These are phyloP conservation scores for Cytospora piceicola DNA, from an alignment of 2,329 filamentous ascomycete genomes.

Conservation along the genomic window DNA sequence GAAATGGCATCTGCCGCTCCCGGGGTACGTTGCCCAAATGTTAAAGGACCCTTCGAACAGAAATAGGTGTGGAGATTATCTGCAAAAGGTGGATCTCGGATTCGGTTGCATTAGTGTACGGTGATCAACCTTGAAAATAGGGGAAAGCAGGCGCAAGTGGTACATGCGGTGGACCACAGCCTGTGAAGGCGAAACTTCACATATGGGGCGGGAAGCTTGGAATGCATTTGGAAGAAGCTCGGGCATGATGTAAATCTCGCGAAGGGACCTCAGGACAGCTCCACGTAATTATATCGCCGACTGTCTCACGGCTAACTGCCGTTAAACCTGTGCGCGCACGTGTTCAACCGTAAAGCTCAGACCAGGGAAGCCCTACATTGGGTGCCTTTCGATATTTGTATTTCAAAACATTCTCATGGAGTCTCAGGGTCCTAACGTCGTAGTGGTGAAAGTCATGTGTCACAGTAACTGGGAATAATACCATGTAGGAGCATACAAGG, in stretches of 20 bases:
- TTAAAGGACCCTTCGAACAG: not conserved
- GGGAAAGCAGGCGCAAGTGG: not conserved
- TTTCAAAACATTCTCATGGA: not conserved
- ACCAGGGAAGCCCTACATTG: not conserved
- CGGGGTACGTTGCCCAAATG: not conserved
- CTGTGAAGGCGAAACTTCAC: not conserved
- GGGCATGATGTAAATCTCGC: not conserved
- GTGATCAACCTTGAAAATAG: too few relatives aligned
- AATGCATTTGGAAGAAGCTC: not conserved
- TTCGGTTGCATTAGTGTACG: too few relatives aligned
- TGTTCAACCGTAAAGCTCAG: not conserved
- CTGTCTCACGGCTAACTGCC: not conserved
- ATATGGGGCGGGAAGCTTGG: not conserved
- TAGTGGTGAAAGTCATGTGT: not conserved
- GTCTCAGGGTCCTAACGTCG: not conserved
- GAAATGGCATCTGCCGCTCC: not conserved
- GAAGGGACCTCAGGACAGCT: not conserved
- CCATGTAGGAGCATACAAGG: too few relatives aligned
- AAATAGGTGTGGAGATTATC: not conserved
- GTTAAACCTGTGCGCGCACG: not conserved
- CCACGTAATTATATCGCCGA: not conserved
- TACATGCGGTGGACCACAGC: not conserved
- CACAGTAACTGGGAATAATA: too few relatives aligned
- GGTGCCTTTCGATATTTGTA: not conserved
- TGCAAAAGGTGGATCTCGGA: too few relatives aligned